Evolutionary conservation across 1,139 yeast genomes (phyloP), one percentile per base, ranked within the genome.

Genomic region (Magnusiomyces fungicola): DNA sequence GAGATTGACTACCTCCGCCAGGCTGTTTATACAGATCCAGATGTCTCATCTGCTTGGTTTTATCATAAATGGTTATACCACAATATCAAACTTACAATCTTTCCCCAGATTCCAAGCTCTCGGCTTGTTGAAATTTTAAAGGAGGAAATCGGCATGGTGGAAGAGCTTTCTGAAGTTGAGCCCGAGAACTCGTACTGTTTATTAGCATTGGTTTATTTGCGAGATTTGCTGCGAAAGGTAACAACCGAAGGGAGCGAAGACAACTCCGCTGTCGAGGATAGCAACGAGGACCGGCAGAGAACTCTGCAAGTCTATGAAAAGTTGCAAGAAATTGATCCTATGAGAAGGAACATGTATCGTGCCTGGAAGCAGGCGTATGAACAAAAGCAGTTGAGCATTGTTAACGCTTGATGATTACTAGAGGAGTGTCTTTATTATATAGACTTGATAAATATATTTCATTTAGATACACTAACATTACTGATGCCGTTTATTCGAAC

Each of bases 41-140:
- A 87, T 45, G 97, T 92, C 62, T 92, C 94, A 46, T 85, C 96
- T 0, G 83, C 88, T 0, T 92, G 98, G 97, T 74, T 84, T 3
- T 92, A 90, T 64, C 74, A 87, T 52, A 76, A 81, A 48, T 92
- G 97, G 97, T 69, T 92, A 21, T 41, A 41, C 36, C 7, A 9
- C 37, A 25, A 41, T 21, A 66, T 89, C 12, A 76, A 81, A 4
- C 77, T 77, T 36, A 72, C 74, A 1, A 69, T 73, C 1, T 54
- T 57, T 2, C 53, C 58, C 10, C 56, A 59, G 7, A 51, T 68
- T 33, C 50, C 61, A 1, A 39, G 51, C 14, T 50, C 52, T 6
- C 59, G 61, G 43, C 47, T 53, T n/a, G 43, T 51, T 2, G 54
- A 45, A 41, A 25, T 42, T 55, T 59, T 12, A 59, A 70, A 9